A percentile compares a stretch with the other conserved stretches of the same genome.
Evolutionary conservation across 129 eudicot genomes (phyloP).

Genomic region (Artemisia tridentata): DNA sequence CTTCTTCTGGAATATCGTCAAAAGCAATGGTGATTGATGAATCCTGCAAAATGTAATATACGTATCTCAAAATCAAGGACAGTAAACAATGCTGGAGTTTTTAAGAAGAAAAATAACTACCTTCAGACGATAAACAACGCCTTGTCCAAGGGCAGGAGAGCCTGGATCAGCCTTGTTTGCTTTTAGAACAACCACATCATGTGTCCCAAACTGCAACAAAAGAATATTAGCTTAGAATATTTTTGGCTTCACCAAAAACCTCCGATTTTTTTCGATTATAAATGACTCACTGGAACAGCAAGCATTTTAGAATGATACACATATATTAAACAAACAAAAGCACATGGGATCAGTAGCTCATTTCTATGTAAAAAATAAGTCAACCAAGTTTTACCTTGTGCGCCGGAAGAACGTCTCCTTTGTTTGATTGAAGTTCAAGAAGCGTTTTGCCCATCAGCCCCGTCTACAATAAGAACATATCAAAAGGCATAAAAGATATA

Average conservation of each 20-base stretch:
- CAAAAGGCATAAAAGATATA: background rate
- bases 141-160: slow-evolving; percentile 96
- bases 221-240: background rate
- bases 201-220: slow-evolving; percentile 85
- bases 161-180: slow-evolving; percentile 92
- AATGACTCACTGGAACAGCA: background rate
- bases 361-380: background rate
- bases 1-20: slow-evolving; percentile 98
- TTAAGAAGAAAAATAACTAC: slow-evolving; percentile 45
- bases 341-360: background rate
- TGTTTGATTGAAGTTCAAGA: slow-evolving; percentile 87
- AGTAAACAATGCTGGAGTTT: background rate
- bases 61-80: background rate
- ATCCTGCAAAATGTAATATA: slow-evolving; percentile 48
- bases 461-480: slow-evolving; percentile 43
- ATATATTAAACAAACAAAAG: slow-evolving; percentile 14
- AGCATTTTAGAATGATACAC: background rate
- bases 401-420: slow-evolving; percentile 94
- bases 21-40: slow-evolving; percentile 90
- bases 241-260: background rate
- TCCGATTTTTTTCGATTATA: background rate
- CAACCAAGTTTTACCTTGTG: slow-evolving; percentile 63
- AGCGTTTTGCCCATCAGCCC: slow-evolving; percentile 95
- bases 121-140: slow-evolving; percentile 93
- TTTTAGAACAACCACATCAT: slow-evolving; percentile 86